A percentile compares a stretch with the other conserved stretches of the same genome.
Evolutionary conservation across 139 green algal species (phyloP).

Genomic region (Gonium pectorale): DNA sequence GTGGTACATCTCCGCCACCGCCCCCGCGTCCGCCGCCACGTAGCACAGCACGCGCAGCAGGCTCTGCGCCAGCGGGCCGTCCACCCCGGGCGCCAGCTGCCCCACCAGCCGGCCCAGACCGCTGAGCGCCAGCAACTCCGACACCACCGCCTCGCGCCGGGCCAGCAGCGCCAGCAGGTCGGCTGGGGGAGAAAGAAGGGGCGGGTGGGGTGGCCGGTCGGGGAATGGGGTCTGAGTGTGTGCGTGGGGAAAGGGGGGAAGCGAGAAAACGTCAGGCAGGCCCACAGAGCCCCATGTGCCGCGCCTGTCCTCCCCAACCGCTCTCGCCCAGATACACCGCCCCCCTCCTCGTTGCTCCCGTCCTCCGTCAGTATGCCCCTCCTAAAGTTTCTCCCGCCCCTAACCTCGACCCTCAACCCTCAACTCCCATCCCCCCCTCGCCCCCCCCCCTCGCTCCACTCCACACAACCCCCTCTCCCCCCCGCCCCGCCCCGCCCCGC

Average conservation of each 20-base stretch:
- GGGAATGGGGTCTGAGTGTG: no score
- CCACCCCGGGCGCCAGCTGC: conserved; percentile 46
- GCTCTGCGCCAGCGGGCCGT: conserved; percentile 34
- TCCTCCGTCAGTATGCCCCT: no score
- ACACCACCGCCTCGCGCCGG: conserved; percentile 48
- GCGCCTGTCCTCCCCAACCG: no score
- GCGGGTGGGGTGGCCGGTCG: not conserved
- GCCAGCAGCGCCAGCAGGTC: conserved; percentile 62
- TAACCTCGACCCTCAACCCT: no score
- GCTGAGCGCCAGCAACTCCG: conserved; percentile 58
- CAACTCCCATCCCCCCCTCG: not conserved
- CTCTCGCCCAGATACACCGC: no score
- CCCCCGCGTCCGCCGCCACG: conserved; percentile 48
- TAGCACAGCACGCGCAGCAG: conserved; percentile 67
- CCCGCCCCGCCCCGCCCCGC: not conserved
- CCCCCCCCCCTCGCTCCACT: not conserved
- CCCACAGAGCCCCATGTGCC: no score
- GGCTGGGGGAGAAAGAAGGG: conserved; percentile 28
- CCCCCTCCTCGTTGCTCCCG: no score
- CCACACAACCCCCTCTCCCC: not conserved
- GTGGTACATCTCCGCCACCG: conserved; percentile 64
- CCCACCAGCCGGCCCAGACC: conserved; percentile 54
- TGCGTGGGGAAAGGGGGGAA: not conserved
- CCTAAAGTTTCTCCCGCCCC: no score
- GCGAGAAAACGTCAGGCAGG: no score